A percentile compares a stretch with the other conserved stretches of the same genome.
phyloP scores from a whole-genome alignment of 202 grass and related monocot species.

The Schoenoplectus triqueter region DNA sequence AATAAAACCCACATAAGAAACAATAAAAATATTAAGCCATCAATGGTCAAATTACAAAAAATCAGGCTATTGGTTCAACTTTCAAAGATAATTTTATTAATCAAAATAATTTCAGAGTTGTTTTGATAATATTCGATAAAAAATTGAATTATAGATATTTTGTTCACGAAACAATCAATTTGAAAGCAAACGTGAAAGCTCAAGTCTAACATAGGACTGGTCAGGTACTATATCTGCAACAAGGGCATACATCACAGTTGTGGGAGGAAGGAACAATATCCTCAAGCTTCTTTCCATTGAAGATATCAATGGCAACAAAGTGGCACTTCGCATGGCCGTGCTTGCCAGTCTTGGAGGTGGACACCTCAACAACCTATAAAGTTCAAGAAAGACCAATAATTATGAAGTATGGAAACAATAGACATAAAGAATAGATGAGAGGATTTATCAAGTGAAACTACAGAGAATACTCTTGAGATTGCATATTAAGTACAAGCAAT shows the following conservation, averaged over 20 bases:
- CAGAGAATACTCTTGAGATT: background rate
- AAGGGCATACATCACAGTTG: conserved; percentile 83
- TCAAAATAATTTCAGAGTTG: background rate
- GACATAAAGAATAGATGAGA: background rate
- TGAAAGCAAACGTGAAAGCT: conserved; percentile 12
- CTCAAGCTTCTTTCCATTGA: conserved; percentile 95
- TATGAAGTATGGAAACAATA: background rate
- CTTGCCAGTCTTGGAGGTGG: conserved; percentile 98
- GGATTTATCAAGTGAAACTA: background rate
- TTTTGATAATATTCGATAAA: background rate
- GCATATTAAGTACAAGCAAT: background rate
- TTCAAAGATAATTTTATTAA: background rate
- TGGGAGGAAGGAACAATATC: conserved; percentile 99
- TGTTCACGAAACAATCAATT: background rate
- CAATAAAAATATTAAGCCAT: background rate
- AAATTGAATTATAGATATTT: background rate
- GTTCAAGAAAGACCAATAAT: background rate
- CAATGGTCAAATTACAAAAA: background rate
- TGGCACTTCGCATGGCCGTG: conserved; percentile 96
- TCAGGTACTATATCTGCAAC: background rate
- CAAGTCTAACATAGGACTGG: conserved; percentile 28
- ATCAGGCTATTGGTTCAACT: background rate
- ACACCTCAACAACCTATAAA: conserved; percentile 92
- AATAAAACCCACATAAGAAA: background rate
- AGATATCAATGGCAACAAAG: conserved; percentile 96